phyloP scores from a whole-genome alignment of 2,329 filamentous ascomycete genomes.

The Aspergillus sp. region DNA sequence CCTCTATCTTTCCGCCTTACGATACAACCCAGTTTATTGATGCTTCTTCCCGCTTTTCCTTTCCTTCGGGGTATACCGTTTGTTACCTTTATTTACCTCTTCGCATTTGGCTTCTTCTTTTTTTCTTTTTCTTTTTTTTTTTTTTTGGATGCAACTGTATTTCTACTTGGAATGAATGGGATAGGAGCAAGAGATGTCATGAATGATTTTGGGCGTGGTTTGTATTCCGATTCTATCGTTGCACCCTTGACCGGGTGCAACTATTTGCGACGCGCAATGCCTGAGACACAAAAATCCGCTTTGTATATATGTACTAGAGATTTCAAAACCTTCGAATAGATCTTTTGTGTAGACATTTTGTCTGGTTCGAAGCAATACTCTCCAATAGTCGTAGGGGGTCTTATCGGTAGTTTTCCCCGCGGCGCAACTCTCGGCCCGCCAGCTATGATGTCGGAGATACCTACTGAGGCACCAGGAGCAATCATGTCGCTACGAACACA shows the following conservation, averaged over 20 bases:
- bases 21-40: slow-evolving; percentile 20
- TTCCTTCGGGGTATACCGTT: slow-evolving; percentile 3
- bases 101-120: not conserved
- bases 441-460: not conserved
- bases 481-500: not conserved
- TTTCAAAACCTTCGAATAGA: slow-evolving; percentile 15
- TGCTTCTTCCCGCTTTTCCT: slow-evolving; percentile 13
- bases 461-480: not conserved
- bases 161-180: slow-evolving; percentile 14
- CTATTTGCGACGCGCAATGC: slow-evolving; percentile 6
- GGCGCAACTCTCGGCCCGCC: not conserved
- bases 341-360: slow-evolving; percentile 3
- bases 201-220: slow-evolving; percentile 11
- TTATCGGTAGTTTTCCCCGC: not conserved
- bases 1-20: slow-evolving; percentile 9
- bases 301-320: slow-evolving; percentile 19
- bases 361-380: not conserved
- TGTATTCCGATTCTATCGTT: slow-evolving; percentile 7
- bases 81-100: slow-evolving; percentile 7
- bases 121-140: not conserved
- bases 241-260: slow-evolving; percentile 4
- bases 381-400: not conserved
- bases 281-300: slow-evolving; percentile 12
- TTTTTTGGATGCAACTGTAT: slow-evolving; percentile 16
- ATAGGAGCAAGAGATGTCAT: slow-evolving; percentile 11